Evolutionary conservation across 2,329 filamentous ascomycete species (phyloP).

Genomic region (Pestalotiopsis sp.): DNA sequence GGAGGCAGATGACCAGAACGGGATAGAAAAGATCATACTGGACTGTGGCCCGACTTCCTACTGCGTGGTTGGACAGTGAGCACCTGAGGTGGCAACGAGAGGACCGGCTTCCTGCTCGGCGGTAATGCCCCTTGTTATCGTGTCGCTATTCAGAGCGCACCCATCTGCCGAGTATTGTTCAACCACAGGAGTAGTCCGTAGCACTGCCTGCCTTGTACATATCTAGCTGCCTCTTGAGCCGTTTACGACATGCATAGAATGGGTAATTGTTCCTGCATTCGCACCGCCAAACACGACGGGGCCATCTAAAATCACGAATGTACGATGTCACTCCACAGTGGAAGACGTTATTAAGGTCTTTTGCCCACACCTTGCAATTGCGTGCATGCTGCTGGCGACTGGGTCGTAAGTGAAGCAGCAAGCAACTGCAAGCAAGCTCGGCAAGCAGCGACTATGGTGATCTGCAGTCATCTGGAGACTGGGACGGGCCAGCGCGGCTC

Average conservation of each 20-base stretch:
- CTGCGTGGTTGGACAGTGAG: not conserved
- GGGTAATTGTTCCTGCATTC: not conserved
- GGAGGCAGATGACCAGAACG: not conserved
- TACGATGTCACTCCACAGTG: not conserved
- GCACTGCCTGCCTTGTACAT: not conserved
- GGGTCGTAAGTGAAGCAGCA: not conserved
- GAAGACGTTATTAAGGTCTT: not conserved
- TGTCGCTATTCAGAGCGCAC: not conserved
- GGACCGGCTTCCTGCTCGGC: not conserved
- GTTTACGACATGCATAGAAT: not conserved
- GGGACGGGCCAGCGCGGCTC: not conserved
- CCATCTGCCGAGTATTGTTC: not conserved
- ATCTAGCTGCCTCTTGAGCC: not conserved
- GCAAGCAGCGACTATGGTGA: not conserved
- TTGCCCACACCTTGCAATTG: not conserved
- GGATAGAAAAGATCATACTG: not conserved
- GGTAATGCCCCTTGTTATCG: not conserved
- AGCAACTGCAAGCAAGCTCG: no score
- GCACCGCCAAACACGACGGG: not conserved
- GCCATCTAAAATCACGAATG: not conserved
- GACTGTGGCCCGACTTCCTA: not conserved
- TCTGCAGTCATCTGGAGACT: not conserved
- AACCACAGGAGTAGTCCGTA: not conserved
- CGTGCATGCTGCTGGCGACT: not conserved
- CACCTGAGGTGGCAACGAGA: not conserved